These are phyloP conservation scores for Ustilago hordei DNA, from an alignment of 1,284 basidiomycete species.

Conservation along the genomic window DNA sequence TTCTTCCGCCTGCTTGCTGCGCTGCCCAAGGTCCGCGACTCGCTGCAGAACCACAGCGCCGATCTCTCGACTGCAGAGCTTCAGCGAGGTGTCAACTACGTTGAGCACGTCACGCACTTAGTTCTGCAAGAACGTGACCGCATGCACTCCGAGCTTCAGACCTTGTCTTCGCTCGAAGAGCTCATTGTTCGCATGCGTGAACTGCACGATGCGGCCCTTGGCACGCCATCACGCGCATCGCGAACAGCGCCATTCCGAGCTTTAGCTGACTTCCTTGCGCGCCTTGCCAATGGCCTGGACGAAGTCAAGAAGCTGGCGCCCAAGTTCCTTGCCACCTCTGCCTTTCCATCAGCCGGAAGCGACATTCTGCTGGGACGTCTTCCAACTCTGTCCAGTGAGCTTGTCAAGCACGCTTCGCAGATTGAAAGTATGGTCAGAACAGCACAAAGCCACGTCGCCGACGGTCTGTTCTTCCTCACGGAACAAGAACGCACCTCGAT, in stretches of 20 bases:
- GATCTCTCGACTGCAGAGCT: slow-evolving; percentile 89
- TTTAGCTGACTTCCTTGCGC: slow-evolving; percentile 36
- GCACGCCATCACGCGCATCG: slow-evolving; percentile 11
- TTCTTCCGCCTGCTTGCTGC: slow-evolving; percentile 78
- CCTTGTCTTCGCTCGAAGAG: slow-evolving; percentile 28
- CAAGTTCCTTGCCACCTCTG: slow-evolving; percentile 30
- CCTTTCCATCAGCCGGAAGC: slow-evolving; percentile 21
- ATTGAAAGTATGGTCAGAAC: slow-evolving; percentile 19
- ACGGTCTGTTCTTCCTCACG: slow-evolving; percentile 28
- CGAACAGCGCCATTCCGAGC: slow-evolving; percentile 20
- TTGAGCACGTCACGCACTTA: slow-evolving; percentile 77
- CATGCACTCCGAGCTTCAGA: slow-evolving; percentile 31
- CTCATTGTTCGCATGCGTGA: slow-evolving; percentile 17
- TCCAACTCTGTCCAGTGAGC: slow-evolving; percentile 16
- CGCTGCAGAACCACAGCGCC: slow-evolving; percentile 79
- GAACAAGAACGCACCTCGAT: slow-evolving; percentile 21
- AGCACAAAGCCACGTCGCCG: background rate
- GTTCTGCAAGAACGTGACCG: slow-evolving; percentile 52
- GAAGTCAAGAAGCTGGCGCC: slow-evolving; percentile 39
- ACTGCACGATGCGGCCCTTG: slow-evolving; percentile 17
- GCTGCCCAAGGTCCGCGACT: slow-evolving; percentile 78
- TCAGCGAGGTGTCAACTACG: slow-evolving; percentile 80
- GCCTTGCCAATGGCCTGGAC: slow-evolving; percentile 28
- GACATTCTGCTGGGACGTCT: slow-evolving; percentile 16
- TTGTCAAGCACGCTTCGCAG: slow-evolving; percentile 15